A percentile compares a stretch with the other conserved stretches of the same genome.
Conservation (phyloP, 352 stramenopile genomes). For the Pythium phragmitis region DNA sequence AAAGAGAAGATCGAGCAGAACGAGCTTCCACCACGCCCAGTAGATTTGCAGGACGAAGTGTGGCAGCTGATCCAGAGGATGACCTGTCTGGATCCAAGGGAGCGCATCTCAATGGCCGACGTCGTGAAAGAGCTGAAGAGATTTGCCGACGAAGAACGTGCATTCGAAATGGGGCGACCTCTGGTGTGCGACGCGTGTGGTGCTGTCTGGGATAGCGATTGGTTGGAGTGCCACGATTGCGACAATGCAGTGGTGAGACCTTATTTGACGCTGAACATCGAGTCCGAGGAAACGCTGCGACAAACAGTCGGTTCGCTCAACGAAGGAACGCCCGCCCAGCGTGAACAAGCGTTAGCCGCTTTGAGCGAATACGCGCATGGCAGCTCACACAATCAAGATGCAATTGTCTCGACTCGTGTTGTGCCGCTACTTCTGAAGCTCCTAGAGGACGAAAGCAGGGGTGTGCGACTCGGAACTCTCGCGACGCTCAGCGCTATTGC, state of each 20-base stretch:
- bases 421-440: not conserved
- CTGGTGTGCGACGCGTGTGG: not conserved
- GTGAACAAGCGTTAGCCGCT: not conserved
- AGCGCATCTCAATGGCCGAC: not conserved
- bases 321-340: not conserved
- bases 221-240: no score
- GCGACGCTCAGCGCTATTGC: not conserved
- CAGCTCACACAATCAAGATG: not conserved
- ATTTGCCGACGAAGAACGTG: slow-evolving; percentile 6
- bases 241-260: no score
- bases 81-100: not conserved
- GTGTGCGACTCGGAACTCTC: not conserved
- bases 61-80: not conserved
- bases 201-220: no score
- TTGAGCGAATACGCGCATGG: not conserved
- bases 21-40: not conserved
- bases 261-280: not conserved
- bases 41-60: not conserved
- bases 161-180: not conserved
- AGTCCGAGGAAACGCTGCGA: not conserved
- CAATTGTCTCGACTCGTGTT: not conserved
- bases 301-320: not conserved
- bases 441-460: not conserved
- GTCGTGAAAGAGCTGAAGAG: not conserved
- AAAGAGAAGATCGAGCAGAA: not conserved